These are phyloP conservation scores for Ceratocystis papillata DNA, from an alignment of 2,329 filamentous ascomycete genomes.

Conservation along the genomic window DNA sequence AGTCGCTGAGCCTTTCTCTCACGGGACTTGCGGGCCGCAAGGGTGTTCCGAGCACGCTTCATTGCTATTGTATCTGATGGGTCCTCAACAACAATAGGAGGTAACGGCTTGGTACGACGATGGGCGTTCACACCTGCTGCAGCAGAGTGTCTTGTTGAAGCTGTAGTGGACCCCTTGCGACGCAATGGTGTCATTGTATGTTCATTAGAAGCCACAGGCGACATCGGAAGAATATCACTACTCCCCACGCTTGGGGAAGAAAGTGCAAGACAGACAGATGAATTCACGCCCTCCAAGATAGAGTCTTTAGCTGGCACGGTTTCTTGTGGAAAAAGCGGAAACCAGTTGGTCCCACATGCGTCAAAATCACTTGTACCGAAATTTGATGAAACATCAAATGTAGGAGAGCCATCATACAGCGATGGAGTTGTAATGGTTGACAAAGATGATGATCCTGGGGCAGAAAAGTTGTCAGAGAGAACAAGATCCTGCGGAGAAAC, in stretches of 20 bases:
- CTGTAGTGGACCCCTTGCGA: constrained; percentile 14
- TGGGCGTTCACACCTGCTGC: constrained; percentile 60
- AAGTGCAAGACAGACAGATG: constrained; percentile 15
- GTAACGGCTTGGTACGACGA: constrained; percentile 69
- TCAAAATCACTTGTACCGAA: constrained; percentile 53
- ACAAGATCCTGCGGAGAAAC: constrained; percentile 76
- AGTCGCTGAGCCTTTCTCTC: constrained; percentile 72
- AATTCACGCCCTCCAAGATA: constrained; percentile 23
- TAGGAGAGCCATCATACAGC: constrained; percentile 65
- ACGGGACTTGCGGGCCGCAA: constrained; percentile 86
- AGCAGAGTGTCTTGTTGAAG: constrained; percentile 49
- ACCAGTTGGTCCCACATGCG: constrained; percentile 51
- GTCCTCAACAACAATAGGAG: constrained; percentile 67
- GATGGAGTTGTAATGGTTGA: constrained; percentile 80
- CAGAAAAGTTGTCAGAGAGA: constrained; percentile 59
- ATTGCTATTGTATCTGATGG: constrained; percentile 63
- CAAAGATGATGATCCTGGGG: constrained; percentile 70
- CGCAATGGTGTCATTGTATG: background rate
- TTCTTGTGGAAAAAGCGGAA: constrained; percentile 56
- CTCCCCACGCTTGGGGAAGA: constrained; percentile 12
- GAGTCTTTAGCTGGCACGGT: constrained; percentile 25
- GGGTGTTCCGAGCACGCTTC: constrained; percentile 88
- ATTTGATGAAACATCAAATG: constrained; percentile 58
- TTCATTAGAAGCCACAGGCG: constrained; percentile 5
- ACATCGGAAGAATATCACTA: constrained; percentile 1